Base-by-base conservation (phyloP, 352 stramenopile genomes). In the Phytophthora boehmeriae region DNA sequence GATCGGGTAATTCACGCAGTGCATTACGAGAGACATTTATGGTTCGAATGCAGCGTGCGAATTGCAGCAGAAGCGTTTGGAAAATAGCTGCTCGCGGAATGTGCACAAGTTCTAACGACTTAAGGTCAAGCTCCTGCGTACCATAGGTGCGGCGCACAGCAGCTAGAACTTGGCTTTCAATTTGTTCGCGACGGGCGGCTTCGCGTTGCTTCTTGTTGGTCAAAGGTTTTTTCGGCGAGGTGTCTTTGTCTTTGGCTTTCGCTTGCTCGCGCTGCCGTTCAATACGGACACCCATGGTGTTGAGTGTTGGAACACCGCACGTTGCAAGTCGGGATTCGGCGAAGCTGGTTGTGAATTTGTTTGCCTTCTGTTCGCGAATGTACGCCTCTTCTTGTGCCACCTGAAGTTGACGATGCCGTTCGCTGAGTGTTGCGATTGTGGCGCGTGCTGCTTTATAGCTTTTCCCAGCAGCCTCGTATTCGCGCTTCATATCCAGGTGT, bases 21-120 rank as follows among this genome's bases (percentile, higher is more conserved):
- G 78, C 75, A 51, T 93, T 93, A 30, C 75, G 82, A 54, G 78
- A 86, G 4, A 92, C 48, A 48, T 93, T 92, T 3, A 93, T 69
- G 5, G 68, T 75, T 10, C 54, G 58, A 30, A 93, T 83, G 17
- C 80, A 69, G 6, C 80, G 73, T 8, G 78, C 82, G 35, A 93
- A 67, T 50, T 93, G 84, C 32, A 88, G 35, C 38, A 91, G 47
- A 49, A 93, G 65, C 0, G 80, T 90, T n/a, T 75, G 73, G 30
- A 74, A 88, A 1, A 93, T 71, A 16, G 80, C 55, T 0, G 55
- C n/a, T 46, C 45, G 54, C 14, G 84, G 82, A 32, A 92, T 78
- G 44, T 84, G 71, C 1, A 87, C 73, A 23, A 93, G 75, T 32
- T 86, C 81, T 8, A 90, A 46, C 2, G 76, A 70, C 50, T 89